These are phyloP conservation scores for Trichoderma guizhouense DNA, from an alignment of 2,329 filamentous ascomycete genomes.

Conservation along the genomic window DNA sequence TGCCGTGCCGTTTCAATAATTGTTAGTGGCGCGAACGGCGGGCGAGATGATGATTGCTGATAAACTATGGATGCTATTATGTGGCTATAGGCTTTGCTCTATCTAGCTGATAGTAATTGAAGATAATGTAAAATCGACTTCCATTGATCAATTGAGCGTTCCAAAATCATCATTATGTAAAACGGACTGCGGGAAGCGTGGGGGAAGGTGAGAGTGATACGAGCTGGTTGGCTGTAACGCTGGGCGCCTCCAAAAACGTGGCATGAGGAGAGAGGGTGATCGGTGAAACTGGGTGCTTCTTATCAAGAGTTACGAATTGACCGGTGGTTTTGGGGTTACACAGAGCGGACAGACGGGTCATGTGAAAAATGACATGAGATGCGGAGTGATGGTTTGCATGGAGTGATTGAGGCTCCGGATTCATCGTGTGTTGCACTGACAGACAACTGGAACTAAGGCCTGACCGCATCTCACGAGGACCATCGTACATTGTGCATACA, in stretches of 20 bases:
- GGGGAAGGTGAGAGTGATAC: background rate
- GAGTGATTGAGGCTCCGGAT: background rate
- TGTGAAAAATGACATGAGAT: background rate
- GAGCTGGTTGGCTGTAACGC: background rate
- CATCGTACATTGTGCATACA: background rate
- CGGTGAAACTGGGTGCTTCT: background rate
- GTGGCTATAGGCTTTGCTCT: background rate
- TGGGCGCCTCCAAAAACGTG: background rate
- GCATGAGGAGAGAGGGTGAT: background rate
- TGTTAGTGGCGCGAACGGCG: background rate
- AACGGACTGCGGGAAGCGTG: background rate
- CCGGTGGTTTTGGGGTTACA: background rate
- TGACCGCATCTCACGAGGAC: background rate
- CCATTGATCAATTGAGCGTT: background rate
- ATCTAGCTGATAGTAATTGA: background rate
- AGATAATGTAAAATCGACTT: background rate
- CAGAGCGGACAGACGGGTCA: background rate
- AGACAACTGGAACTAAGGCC: background rate
- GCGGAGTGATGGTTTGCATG: background rate
- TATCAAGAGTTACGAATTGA: background rate
- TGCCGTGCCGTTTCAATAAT: background rate
- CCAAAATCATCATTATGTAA: background rate
- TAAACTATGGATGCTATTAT: background rate
- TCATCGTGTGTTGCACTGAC: background rate
- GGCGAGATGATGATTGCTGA: background rate